Evolutionary conservation across 257 asterid species (phyloP).

Genomic region (Scutellaria minor): DNA sequence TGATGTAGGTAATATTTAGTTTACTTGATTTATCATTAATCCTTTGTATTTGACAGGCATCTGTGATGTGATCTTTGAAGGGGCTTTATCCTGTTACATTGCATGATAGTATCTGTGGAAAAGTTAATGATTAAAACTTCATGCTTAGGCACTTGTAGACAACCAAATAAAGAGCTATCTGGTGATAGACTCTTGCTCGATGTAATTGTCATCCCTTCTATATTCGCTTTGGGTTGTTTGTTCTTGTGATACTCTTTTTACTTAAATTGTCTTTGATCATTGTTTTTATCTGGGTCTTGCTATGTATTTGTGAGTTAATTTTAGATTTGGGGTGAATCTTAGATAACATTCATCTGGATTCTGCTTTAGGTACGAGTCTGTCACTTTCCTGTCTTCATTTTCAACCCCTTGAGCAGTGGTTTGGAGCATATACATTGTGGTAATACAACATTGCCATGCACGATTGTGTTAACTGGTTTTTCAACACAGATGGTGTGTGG

Average conservation of each 20-base stretch:
- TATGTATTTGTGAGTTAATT: conserved; percentile 23
- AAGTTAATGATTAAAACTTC: conserved; percentile 11
- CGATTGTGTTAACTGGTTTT: conserved; percentile 66
- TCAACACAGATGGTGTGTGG: conserved; percentile 59
- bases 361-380: conserved; percentile 48
- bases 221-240: conserved; percentile 11
- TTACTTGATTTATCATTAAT: conserved; percentile 1
- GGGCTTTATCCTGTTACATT: conserved; percentile 24
- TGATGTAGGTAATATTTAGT: conserved; percentile 1
- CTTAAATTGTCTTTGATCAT: conserved; percentile 17
- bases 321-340: conserved; percentile 28
- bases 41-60: conserved; percentile 12
- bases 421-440: conserved; percentile 57
- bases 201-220: conserved; percentile 11
- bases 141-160: conserved; percentile 29
- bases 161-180: neutral
- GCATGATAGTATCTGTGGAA: conserved; percentile 6
- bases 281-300: conserved; percentile 19
- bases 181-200: conserved; percentile 7
- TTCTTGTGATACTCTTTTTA: conserved; percentile 17
- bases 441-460: conserved; percentile 72
- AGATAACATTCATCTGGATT: conserved; percentile 35
- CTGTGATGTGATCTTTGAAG: conserved; percentile 24
- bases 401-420: conserved; percentile 48
- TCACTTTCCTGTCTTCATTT: conserved; percentile 40